These are phyloP conservation scores for Halteria grandinella DNA, from an alignment of 73 alveolate species.

Conservation along the genomic window DNA sequence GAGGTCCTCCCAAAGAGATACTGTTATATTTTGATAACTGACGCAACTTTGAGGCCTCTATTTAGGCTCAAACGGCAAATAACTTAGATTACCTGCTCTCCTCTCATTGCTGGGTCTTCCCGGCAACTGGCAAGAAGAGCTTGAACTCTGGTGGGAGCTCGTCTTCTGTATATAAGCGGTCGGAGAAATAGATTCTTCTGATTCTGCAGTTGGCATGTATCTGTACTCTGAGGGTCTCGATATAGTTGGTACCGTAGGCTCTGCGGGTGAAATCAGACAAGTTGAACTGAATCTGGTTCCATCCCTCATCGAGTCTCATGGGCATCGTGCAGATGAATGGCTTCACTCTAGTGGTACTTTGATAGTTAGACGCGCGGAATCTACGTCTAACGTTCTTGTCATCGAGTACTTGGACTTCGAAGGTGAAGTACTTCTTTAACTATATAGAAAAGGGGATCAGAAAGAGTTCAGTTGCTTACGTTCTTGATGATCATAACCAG, in stretches of 20 bases:
- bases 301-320: slow-evolving; percentile 98
- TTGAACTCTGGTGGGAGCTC: slow-evolving; percentile 85
- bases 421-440: slow-evolving; percentile 97
- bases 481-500: slow-evolving; percentile 96
- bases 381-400: slow-evolving; percentile 98
- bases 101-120: slow-evolving; percentile 24
- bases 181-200: slow-evolving; percentile 95
- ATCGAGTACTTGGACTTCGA: slow-evolving; percentile 97
- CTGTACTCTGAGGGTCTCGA: slow-evolving; percentile 91
- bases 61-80: too few species aligned
- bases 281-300: slow-evolving; percentile 94
- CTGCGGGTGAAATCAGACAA: slow-evolving; percentile 95
- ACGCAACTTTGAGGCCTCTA: too few species aligned
- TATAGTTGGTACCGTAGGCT: slow-evolving; percentile 95
- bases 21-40: too few species aligned
- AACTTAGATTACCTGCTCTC: too few species aligned
- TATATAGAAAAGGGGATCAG: neutral
- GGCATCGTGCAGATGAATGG: slow-evolving; percentile 99
- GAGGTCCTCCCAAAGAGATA: too few species aligned
- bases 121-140: slow-evolving; percentile 76
- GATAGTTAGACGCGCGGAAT: slow-evolving; percentile 97
- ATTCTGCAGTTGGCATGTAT: slow-evolving; percentile 95
- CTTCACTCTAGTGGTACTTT: slow-evolving; percentile 96
- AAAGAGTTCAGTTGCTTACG: slow-evolving; percentile 50
- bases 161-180: slow-evolving; percentile 82